Conservation (phyloP, 2,329 filamentous ascomycete species). For the Botrytis byssoidea region DNA sequence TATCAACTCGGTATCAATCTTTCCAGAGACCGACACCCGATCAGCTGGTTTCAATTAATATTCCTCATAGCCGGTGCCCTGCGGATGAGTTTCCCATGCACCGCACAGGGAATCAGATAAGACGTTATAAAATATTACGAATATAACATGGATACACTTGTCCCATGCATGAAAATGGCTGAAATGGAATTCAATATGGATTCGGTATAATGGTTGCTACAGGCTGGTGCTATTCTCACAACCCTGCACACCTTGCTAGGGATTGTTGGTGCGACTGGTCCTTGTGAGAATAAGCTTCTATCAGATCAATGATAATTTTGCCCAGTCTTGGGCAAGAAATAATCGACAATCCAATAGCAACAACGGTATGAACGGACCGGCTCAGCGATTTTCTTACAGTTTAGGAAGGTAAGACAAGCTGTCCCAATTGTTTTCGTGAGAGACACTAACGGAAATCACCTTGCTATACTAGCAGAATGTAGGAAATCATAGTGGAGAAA, state of each 20-base stretch:
- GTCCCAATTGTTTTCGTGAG: background rate
- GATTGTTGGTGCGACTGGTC: slow-evolving; percentile 9
- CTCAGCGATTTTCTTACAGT: slow-evolving; percentile 26
- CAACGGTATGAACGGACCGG: slow-evolving; percentile 35
- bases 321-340: slow-evolving; percentile 2
- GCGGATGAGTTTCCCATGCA: slow-evolving; percentile 33
- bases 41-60: slow-evolving; percentile 35
- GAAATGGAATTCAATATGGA: slow-evolving; percentile 27
- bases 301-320: slow-evolving; percentile 3
- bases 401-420: slow-evolving; percentile 12
- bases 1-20: slow-evolving; percentile 7
- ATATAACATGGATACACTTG: slow-evolving; percentile 24
- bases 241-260: slow-evolving; percentile 20
- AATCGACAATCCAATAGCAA: background rate
- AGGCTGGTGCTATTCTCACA: slow-evolving; percentile 18
- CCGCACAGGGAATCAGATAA: slow-evolving; percentile 25
- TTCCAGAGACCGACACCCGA: slow-evolving; percentile 22
- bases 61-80: slow-evolving; percentile 32
- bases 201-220: slow-evolving; percentile 23
- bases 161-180: slow-evolving; percentile 31
- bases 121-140: slow-evolving; percentile 22
- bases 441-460: background rate
- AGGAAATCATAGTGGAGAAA: background rate
- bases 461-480: background rate
- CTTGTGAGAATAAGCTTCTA: background rate